Base-by-base conservation (phyloP, 2,329 filamentous ascomycete species). In the Talaromyces sp. region DNA sequence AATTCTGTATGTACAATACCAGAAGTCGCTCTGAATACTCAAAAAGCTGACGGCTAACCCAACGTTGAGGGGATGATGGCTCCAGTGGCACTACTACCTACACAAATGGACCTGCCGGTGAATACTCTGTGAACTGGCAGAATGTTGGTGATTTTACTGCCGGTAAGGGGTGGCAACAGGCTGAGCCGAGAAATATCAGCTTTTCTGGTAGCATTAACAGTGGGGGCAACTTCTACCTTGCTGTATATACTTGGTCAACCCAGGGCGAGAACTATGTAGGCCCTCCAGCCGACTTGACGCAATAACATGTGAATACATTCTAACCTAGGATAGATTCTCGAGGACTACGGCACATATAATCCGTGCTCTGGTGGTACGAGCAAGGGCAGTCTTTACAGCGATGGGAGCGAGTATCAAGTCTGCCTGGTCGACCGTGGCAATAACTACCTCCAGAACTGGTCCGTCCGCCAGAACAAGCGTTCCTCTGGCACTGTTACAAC, bases 191-290 rank as follows among this genome's bases (percentile, higher is more conserved):
- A 9, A 39, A 37, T 17, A 57, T 57, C n/a, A 57, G 3, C 33
- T 57, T 57, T n/a, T 57, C 52, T 39, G 52, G 52, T 39, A 57
- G 10, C 19, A 17, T 57, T 13, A 57, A 57, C 52, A 13, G 17
- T 37, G 35, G 31, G 17, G 33, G 52, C 33, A 57, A 57, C 33
- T 37, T 37, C 52, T 57, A 57, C 52, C 52, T 57, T 39, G 33
- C 52, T 57, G 52, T 57, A 57, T 57, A 57, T n/a, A 57, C 52
- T 22, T 57, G 52, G 52, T 57, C 52, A 3, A 39, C 31, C 33
- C 19, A 19, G 8, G 52, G 52, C 33, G 52, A 57, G 52, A 57
- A 56, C 17, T 56, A 56, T 19, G 50, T 56, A 35, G 11, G 50
- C 35, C 27, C 9, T 56, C 17, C 17, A 19, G n/a, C 3, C 35